Evolutionary conservation across 1,284 basidiomycete genomes (phyloP).

Genomic region (Trichosporon ovoides): DNA sequence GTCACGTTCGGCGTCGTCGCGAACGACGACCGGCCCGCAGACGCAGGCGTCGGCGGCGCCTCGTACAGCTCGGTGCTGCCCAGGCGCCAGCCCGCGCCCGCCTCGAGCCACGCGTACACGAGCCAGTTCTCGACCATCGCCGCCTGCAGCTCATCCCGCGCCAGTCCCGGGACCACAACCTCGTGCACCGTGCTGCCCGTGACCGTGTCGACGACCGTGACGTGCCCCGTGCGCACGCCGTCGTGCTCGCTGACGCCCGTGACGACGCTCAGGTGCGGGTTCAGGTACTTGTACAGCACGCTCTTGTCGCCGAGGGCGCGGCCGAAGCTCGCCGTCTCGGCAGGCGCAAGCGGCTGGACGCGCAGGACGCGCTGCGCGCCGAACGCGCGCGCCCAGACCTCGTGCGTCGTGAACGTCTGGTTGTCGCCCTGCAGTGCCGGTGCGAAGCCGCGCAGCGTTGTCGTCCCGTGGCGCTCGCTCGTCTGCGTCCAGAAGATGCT

Average conservation of each 20-base stretch:
- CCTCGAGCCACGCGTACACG: slow-evolving; percentile 62
- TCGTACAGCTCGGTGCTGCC: slow-evolving; percentile 86
- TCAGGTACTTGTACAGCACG: slow-evolving; percentile 92
- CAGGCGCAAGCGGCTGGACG: slow-evolving; percentile 34
- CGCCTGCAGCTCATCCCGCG: slow-evolving; percentile 56
- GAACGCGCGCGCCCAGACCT: slow-evolving; percentile 60
- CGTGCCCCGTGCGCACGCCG: slow-evolving; percentile 49
- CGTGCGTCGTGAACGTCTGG: slow-evolving; percentile 8
- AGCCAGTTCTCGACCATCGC: slow-evolving; percentile 87
- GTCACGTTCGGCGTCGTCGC: slow-evolving; percentile 55
- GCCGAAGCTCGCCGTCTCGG: slow-evolving; percentile 68
- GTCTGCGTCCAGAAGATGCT: slow-evolving; percentile 33
- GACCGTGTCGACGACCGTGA: slow-evolving; percentile 71
- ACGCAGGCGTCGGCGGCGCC: slow-evolving; percentile 63
- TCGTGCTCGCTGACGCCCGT: slow-evolving; percentile 52
- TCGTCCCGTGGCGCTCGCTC: slow-evolving; percentile 18
- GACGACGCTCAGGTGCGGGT: slow-evolving; percentile 69
- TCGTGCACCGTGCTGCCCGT: slow-evolving; percentile 73
- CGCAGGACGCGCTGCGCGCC: slow-evolving; percentile 54
- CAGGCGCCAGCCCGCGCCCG: slow-evolving; percentile 56
- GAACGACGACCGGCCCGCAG: slow-evolving; percentile 63
- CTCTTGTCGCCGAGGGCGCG: slow-evolving; percentile 79
- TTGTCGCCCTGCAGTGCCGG: slow-evolving; percentile 11
- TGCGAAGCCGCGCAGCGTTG: slow-evolving; percentile 15
- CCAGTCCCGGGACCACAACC: slow-evolving; percentile 43